A percentile compares a stretch with the other conserved stretches of the same genome.
Evolutionary conservation across 2,329 filamentous ascomycete species (phyloP).

Genomic region (Diplodia seriata): DNA sequence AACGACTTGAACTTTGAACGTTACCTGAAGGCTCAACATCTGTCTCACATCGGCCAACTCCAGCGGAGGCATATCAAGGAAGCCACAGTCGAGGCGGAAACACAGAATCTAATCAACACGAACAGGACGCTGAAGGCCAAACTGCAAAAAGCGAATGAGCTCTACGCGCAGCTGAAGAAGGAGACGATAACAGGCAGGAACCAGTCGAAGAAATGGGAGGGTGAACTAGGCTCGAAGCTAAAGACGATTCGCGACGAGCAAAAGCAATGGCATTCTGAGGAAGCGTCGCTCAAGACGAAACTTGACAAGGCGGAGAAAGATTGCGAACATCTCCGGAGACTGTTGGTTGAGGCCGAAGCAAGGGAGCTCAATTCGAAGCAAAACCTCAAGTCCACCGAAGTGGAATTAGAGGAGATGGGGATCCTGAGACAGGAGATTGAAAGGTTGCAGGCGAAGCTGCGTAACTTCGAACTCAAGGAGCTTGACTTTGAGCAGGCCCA

Average conservation of each 20-base stretch:
- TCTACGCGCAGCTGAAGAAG: constrained; percentile 72
- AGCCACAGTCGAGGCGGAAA: constrained; percentile 80
- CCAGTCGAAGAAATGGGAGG: constrained; percentile 80
- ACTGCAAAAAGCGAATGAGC: constrained; percentile 74
- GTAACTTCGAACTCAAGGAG: constrained; percentile 69
- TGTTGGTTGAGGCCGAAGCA: constrained; percentile 73
- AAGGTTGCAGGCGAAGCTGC: constrained; percentile 66
- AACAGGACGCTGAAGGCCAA: constrained; percentile 77
- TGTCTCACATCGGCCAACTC: constrained; percentile 80
- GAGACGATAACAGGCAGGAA: constrained; percentile 75
- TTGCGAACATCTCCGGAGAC: constrained; percentile 67
- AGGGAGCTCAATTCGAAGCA: constrained; percentile 70
- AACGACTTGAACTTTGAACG: constrained; percentile 85
- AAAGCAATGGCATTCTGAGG: constrained; percentile 67
- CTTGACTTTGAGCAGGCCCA: constrained; percentile 64
- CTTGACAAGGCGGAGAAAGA: constrained; percentile 66
- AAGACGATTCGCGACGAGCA: constrained; percentile 72
- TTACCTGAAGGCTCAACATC: constrained; percentile 83
- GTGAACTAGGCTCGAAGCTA: constrained; percentile 71
- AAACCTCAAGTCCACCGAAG: constrained; percentile 67
- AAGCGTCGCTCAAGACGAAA: constrained; percentile 64
- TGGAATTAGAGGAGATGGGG: constrained; percentile 66
- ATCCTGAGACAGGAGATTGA: constrained; percentile 65
- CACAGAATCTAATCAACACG: constrained; percentile 78
- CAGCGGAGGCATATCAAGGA: constrained; percentile 77